Base-by-base conservation (phyloP, 257 asterid species). In the Vinca minor region DNA sequence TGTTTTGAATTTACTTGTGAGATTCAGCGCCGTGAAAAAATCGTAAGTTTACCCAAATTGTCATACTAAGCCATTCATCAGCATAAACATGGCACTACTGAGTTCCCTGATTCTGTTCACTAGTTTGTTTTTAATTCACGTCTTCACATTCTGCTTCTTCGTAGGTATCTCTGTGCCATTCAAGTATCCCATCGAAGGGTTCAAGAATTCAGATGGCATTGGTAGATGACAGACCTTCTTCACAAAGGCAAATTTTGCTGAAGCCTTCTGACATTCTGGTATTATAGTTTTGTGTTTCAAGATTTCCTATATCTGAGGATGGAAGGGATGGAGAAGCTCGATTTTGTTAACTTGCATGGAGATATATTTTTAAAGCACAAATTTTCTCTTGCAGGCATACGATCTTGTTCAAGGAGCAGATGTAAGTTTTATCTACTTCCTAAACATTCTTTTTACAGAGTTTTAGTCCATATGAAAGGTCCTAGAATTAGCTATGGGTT, bases 391-490 rank as follows among this genome's bases (percentile, higher is more conserved):
- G 87, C 92, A 91, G 98, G 98, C 94, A 0, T 91, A 86, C 74
- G 95, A 88, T 65, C 95, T 91, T 76, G 89, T 91, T 59, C 98
- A 91, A 82, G 98, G 98, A 68, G 79, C 87, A 63, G 81, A 88
- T 77, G 98, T 91, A 77, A 84, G 97, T 82, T 61, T 55, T 61
- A 5, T 52, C 66, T 47, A 54, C 52, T 69, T 58, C 15, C 57
- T 49, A 4, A 12, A 25, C 23, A 11, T 35, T 69, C 39, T 38
- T 13, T 4, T 42, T 2, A 2, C 18, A 42, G 18, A 42, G 14
- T 61, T 62, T 6, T 49, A 67, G 55, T 50, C n/a, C 60, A 39
- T 61, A 31, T 35, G 57, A 26, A 25, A 34, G 20, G 15, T 26
- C n/a, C 38, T 47, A 53, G 32, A 23, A 5, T 38, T 25, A 17